phyloP scores from a whole-genome alignment of 2,329 filamentous ascomycete genomes.

The Bertia moriformis region DNA sequence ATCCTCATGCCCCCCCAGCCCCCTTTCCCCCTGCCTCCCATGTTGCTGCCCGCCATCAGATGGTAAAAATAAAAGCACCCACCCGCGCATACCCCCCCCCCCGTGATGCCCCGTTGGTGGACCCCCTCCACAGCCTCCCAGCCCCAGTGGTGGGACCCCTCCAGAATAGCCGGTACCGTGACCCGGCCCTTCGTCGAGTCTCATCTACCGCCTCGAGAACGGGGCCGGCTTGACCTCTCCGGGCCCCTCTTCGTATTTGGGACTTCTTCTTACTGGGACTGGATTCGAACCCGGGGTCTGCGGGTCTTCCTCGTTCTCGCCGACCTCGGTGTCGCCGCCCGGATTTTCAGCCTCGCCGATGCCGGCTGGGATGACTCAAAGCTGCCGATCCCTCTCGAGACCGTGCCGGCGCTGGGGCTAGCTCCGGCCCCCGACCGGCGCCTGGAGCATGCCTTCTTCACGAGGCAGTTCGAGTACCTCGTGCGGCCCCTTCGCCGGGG shows the following conservation, averaged over 20 bases:
- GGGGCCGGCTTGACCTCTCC: slow-evolving; percentile 47
- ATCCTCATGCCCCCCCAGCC: too few relatives aligned
- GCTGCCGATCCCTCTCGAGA: slow-evolving; percentile 51
- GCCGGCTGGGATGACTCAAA: slow-evolving; percentile 67
- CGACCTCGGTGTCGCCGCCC: slow-evolving; percentile 55
- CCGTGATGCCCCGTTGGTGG: too few relatives aligned
- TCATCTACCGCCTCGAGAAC: slow-evolving; percentile 47
- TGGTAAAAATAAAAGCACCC: too few relatives aligned
- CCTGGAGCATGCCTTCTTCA: slow-evolving; percentile 55
- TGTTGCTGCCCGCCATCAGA: too few relatives aligned
- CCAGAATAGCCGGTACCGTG: slow-evolving; percentile 55
- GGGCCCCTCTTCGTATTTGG: slow-evolving; percentile 53
- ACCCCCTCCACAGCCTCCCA: background rate
- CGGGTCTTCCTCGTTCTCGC: slow-evolving; percentile 58
- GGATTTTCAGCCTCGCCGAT: slow-evolving; percentile 63
- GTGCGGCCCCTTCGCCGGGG: slow-evolving; percentile 46
- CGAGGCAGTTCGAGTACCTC: slow-evolving; percentile 58
- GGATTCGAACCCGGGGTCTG: slow-evolving; percentile 57
- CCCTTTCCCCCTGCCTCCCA: too few relatives aligned
- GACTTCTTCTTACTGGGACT: slow-evolving; percentile 68
- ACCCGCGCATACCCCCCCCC: too few relatives aligned
- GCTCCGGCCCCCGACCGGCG: slow-evolving; percentile 43
- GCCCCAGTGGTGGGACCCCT: slow-evolving; percentile 55
- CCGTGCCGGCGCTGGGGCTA: slow-evolving; percentile 48
- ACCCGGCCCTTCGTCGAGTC: slow-evolving; percentile 53